Evolutionary conservation across 768 basidiomycete species (phyloP).

Genomic region (Leccinum obscurum): DNA sequence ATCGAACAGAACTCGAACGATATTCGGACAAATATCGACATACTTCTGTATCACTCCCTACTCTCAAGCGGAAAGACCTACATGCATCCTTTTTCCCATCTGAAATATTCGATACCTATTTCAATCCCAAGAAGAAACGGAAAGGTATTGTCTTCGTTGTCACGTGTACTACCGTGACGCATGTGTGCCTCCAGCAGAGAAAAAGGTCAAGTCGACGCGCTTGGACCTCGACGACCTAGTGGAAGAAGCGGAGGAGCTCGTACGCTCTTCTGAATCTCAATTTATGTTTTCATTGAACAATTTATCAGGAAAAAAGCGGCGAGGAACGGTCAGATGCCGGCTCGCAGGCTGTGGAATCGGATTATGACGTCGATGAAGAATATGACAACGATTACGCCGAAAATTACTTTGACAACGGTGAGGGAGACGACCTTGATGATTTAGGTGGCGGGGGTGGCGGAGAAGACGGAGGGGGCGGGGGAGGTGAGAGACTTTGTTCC

Average conservation of each 20-base stretch:
- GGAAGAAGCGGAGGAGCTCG: conserved; percentile 64
- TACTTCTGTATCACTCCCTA: conserved; percentile 56
- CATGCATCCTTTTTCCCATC: conserved; percentile 77
- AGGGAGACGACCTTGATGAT: conserved; percentile 78
- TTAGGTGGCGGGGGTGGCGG: conserved; percentile 67
- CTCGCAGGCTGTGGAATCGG: conserved; percentile 64
- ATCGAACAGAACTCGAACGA: conserved; percentile 61
- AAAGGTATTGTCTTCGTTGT: conserved; percentile 36
- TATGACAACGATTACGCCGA: conserved; percentile 91
- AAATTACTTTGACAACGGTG: conserved; percentile 90
- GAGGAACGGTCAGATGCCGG: conserved; percentile 69
- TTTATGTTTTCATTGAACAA: background rate
- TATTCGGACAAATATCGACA: conserved; percentile 86
- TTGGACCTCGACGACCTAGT: conserved; percentile 68
- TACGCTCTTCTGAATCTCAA: conserved; percentile 21
- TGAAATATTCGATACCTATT: conserved; percentile 75
- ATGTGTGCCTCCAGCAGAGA: conserved; percentile 21
- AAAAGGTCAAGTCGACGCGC: conserved; percentile 39
- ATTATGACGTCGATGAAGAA: conserved; percentile 88
- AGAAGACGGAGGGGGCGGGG: conserved; percentile 64
- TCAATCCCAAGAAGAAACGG: conserved; percentile 70
- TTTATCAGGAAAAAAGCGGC: conserved; percentile 61
- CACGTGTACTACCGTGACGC: background rate
- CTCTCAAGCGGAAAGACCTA: conserved; percentile 67
- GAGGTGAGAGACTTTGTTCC: conserved; percentile 1